Evolutionary conservation across 1,284 basidiomycete species (phyloP), one percentile per base, ranked within the genome.

Genomic region (Cutaneotrichosporon spelunceum): DNA sequence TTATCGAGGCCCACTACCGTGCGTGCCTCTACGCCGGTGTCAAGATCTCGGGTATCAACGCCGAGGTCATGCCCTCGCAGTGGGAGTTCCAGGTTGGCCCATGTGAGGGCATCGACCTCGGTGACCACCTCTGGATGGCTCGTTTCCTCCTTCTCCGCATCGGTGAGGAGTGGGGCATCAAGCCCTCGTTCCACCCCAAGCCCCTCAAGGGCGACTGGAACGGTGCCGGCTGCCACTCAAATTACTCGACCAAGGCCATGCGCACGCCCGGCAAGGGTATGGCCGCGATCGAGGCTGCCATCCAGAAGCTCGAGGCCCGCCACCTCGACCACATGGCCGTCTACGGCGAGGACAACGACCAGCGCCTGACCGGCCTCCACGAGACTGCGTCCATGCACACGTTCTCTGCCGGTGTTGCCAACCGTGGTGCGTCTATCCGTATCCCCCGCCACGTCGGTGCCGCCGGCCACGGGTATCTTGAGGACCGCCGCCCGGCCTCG

Each of bases 11-110:
- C 47, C 96, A 99, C 84, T 99, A 99, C 84, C 76, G 79, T 66
- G 83, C 83, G 59, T 99, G 95, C 82, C 86, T 99, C 64, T 97
- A 98, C 81, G 84, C 96, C 69, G 94, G 93, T 72, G 85, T 99
- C 82, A 94, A 93, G 83, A 98, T 98, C 83, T 95, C 92, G 67
- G 96, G 96, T 78, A 98, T 99, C 84, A 99, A 99, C 81, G 96
- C 96, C 69, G 96, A 99, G 83, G 96, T 99, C 72, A 98, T 99
- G 95, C 95, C 96, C 29, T 89, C 94, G 63, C 96, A 99, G 82
- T 98, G 94, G 94, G 95, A 99, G 83, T 99, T 96, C 90, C 96
- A 99, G 82, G 93, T 99, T 72, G 95, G 95, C 65, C 95, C 95
- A 45, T 98, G 95, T 78, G 88, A 90, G 80, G 95, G 95, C 68